Base-by-base conservation (phyloP, 176 grass and related monocot species). In the Oryza glaberrima region DNA sequence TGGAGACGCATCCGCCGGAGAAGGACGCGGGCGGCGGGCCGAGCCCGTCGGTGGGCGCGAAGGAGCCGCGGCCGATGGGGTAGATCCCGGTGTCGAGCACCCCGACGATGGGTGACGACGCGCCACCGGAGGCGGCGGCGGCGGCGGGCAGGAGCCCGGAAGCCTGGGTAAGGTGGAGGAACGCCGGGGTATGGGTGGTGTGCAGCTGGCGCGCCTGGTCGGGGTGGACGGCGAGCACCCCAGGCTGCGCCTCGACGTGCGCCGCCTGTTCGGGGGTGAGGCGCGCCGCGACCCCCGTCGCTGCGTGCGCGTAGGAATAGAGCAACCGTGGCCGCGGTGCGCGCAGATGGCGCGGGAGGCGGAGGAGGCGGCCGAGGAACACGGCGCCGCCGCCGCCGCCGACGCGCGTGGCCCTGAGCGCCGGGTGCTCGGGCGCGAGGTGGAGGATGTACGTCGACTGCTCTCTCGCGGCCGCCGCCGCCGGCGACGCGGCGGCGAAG, bases 41-140 rank as follows among this genome's bases (percentile, higher is more conserved):
- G 20, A 92, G 74, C 10, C 58, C 63, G 0, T 5, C 6, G 0
- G 51, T 0, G 1, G 88, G 20, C 15, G 68, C n/a, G 15, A 90
- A 90, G 20, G 84, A 90, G 28, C 47, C 40, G 40, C 84, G 90
- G 32, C 32, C 22, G 65, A 86, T 25, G 17, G 94, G 91, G 70
- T 86, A 94, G 41, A 97, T 34, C 11, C 90, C 89, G 23, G 89
- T 97, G 88, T 94, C 94, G 67, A 97, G 91, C 13, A 97, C 85
- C 70, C 89, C 92, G 0, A 97, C 83, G 56, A 90, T 83, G 26
- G 67, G 32, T 17, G 84, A 83, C 11, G 88, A 91, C 1, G 89
- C 82, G 36, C 69, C 56, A 0, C 73, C 82, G 17, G 54, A 17
- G 6, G 75, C 2, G 11, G 91, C 38, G 38, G 91, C 38, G 38